Percentiles rank a stretch among this genome's conserved stretches.
These are phyloP conservation scores for Phyllosticta ampelicida DNA, from an alignment of 2,329 filamentous ascomycete genomes.

Conservation along the genomic window DNA sequence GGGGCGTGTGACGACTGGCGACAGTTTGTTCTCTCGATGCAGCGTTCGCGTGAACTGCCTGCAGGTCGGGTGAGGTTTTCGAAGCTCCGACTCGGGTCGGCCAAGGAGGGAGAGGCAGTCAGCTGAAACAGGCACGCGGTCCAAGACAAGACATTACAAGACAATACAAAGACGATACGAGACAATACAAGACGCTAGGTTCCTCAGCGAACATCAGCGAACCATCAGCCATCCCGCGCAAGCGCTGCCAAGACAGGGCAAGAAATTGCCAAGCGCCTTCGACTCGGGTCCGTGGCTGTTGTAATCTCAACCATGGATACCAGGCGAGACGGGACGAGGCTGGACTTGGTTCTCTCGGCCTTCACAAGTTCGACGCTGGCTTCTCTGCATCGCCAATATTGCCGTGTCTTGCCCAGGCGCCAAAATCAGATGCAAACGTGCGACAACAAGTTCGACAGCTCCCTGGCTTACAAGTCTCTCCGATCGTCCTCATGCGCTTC, in stretches of 20 bases:
- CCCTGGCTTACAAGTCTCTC: background rate
- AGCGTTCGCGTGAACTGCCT: no score
- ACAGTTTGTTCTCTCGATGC: background rate
- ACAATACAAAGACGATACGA: no score
- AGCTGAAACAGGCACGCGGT: background rate
- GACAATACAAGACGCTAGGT: no score
- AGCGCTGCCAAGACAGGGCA: background rate
- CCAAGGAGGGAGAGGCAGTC: background rate
- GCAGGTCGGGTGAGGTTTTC: background rate
- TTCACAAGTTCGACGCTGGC: background rate
- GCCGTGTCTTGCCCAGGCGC: background rate
- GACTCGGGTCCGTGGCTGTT: background rate
- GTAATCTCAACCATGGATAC: background rate
- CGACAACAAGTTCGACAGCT: background rate
- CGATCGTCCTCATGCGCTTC: background rate
- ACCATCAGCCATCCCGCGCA: background rate
- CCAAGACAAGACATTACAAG: background rate
- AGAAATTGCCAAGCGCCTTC: background rate
- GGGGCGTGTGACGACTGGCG: background rate
- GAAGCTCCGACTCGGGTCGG: background rate
- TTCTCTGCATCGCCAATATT: background rate
- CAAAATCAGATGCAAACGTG: background rate
- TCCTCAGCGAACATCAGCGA: background rate
- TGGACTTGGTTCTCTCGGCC: background rate
- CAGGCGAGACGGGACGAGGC: background rate